Evolutionary conservation across 768 basidiomycete species (phyloP).

Genomic region (Leccinum variicolor): DNA sequence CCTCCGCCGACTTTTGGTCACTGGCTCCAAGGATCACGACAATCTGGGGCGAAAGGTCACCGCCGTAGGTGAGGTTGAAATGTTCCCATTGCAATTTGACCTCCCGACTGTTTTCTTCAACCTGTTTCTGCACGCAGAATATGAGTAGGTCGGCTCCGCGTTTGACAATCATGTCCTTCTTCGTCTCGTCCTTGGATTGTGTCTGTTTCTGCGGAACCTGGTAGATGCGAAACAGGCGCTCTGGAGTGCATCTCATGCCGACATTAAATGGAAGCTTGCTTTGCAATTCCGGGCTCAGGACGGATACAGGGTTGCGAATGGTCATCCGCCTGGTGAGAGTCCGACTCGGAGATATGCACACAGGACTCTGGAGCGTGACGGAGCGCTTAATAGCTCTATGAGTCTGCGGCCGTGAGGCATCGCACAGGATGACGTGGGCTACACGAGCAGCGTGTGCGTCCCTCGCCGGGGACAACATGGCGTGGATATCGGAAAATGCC

Average conservation of each 20-base stretch:
- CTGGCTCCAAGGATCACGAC: conserved; percentile 19
- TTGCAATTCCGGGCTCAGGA: background rate
- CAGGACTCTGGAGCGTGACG: conserved; percentile 16
- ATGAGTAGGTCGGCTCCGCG: conserved; percentile 24
- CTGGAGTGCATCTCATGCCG: conserved; percentile 10
- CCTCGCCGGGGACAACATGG: conserved; percentile 13
- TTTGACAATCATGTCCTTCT: conserved; percentile 9
- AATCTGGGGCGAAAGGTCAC: conserved; percentile 25
- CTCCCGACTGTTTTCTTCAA: background rate
- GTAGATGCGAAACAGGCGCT: conserved; percentile 18
- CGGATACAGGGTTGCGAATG: conserved; percentile 15
- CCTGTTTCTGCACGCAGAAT: conserved; percentile 16
- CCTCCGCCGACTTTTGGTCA: conserved; percentile 14
- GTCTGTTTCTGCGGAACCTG: conserved; percentile 13
- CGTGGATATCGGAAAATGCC: conserved; percentile 17
- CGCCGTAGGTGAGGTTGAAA: conserved; percentile 22
- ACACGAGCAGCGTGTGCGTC: background rate
- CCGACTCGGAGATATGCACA: conserved; percentile 1
- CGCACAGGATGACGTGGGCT: conserved; percentile 25
- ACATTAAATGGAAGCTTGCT: conserved; percentile 20
- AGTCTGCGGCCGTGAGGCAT: conserved; percentile 8
- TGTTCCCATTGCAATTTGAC: conserved; percentile 23
- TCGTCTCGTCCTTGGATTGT: background rate
- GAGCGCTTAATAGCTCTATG: conserved; percentile 6
- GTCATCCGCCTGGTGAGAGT: conserved; percentile 2